Conservation (phyloP, 805 yeast species). For the Torulaspora delbrueckii region DNA sequence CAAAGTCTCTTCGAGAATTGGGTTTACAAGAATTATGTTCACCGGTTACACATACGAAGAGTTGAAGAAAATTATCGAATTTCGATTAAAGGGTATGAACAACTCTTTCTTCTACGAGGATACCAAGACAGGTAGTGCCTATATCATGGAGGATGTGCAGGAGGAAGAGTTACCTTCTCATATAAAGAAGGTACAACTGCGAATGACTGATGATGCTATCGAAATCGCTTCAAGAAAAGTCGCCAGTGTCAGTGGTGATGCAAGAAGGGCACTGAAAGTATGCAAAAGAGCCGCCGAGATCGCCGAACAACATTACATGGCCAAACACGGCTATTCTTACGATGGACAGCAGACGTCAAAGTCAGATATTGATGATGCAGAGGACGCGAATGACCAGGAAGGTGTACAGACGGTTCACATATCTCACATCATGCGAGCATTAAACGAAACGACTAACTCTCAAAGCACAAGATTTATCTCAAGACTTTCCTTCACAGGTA, state of each 20-base stretch:
- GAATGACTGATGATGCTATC: conserved; percentile 64
- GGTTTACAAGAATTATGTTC: conserved; percentile 80
- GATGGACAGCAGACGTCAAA: conserved; percentile 19
- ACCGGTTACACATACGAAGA: conserved; percentile 83
- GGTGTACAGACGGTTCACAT: conserved; percentile 57
- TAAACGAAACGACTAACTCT: conserved; percentile 70
- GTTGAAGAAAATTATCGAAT: conserved; percentile 65
- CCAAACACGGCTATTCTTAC: conserved; percentile 33
- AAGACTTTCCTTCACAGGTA: conserved; percentile 61
- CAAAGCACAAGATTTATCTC: conserved; percentile 59
- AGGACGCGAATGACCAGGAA: conserved; percentile 27
- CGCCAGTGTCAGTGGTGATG: conserved; percentile 96
- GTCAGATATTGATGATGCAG: conserved; percentile 17
- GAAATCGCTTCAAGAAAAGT: conserved; percentile 91
- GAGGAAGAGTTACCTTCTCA: conserved; percentile 12
- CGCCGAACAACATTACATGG: conserved; percentile 60
- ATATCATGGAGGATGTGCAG: conserved; percentile 23
- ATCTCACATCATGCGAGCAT: conserved; percentile 71
- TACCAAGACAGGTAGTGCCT: conserved; percentile 37
- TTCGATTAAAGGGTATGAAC: conserved; percentile 54
- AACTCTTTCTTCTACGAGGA: conserved; percentile 34
- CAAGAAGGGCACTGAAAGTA: conserved; percentile 83
- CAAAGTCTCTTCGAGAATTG: conserved; percentile 87
- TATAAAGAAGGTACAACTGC: conserved; percentile 33
- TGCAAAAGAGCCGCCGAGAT: conserved; percentile 86